Evolutionary conservation across 2,329 filamentous ascomycete genomes (phyloP).

Genomic region (Monilinia laxa): DNA sequence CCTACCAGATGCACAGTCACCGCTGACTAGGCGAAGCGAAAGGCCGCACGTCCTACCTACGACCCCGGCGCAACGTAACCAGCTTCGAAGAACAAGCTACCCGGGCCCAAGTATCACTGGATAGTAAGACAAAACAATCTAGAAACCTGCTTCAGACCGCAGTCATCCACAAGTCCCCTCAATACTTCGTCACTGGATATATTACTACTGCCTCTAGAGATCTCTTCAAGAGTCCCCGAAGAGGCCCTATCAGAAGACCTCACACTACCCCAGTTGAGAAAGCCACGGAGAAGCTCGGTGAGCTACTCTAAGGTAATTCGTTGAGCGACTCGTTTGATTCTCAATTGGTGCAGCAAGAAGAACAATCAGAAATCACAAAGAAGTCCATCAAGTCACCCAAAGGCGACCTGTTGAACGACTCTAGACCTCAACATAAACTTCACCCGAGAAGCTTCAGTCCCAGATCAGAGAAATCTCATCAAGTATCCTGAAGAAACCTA

Average conservation of each 20-base stretch:
- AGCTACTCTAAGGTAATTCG: background rate
- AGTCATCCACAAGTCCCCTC: constrained; percentile 13
- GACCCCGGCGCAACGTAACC: constrained; percentile 12
- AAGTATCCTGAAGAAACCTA: constrained; percentile 7
- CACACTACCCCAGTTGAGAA: constrained; percentile 13
- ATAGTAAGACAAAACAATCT: constrained; percentile 3
- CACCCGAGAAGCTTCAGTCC: constrained; percentile 14
- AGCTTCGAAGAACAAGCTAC: constrained; percentile 10
- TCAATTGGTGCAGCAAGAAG: constrained; percentile 13
- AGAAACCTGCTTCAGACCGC: constrained; percentile 10
- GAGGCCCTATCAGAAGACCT: background rate
- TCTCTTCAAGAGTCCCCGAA: constrained; percentile 2
- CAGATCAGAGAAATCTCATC: constrained; percentile 7
- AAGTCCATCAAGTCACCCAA: background rate
- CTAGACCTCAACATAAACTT: constrained; percentile 12
- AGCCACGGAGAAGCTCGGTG: constrained; percentile 5
- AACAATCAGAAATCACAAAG: constrained; percentile 12
- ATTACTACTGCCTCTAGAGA: constrained; percentile 16
- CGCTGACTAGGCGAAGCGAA: constrained; percentile 11
- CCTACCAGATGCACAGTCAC: constrained; percentile 12
- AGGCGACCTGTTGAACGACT: background rate
- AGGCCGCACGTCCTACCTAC: constrained; percentile 3
- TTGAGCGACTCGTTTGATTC: constrained; percentile 8
- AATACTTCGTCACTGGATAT: constrained; percentile 5
- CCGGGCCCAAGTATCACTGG: constrained; percentile 18